Percentiles rank a stretch among this genome's conserved stretches.
Evolutionary conservation across 805 yeast genomes (phyloP).

Genomic region (Pichia membranifaciens): DNA sequence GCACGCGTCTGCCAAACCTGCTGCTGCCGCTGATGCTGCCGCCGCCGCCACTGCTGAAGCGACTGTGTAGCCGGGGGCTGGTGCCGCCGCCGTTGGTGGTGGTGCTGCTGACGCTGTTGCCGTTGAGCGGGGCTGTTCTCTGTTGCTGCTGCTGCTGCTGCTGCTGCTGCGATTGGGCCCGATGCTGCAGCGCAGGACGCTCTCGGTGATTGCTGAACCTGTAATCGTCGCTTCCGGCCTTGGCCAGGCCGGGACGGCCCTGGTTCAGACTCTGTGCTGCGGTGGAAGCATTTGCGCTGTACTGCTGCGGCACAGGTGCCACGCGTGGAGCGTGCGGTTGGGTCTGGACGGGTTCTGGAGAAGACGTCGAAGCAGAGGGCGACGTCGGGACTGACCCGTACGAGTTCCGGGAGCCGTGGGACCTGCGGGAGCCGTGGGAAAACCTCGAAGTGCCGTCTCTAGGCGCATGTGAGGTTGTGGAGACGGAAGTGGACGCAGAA

Average conservation of each 20-base stretch:
- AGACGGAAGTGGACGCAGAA: too few relatives aligned
- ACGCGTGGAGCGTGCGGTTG: too few relatives aligned
- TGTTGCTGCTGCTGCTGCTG: neutral
- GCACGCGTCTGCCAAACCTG: slow-evolving; percentile 1
- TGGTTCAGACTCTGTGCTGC: too few relatives aligned
- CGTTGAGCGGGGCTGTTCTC: neutral
- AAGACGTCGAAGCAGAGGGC: too few relatives aligned
- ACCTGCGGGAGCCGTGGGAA: neutral
- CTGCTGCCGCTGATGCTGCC: slow-evolving; percentile 1
- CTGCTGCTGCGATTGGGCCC: neutral
- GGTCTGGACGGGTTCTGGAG: neutral
- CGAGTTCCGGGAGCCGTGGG: neutral
- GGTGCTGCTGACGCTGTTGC: slow-evolving; percentile 1
- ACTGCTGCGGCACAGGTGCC: too few relatives aligned
- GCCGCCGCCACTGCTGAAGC: slow-evolving; percentile 1
- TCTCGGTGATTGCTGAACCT: neutral
- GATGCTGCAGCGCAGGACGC: neutral
- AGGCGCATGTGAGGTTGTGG: too few relatives aligned
- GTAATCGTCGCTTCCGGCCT: neutral
- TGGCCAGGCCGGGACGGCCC: neutral
- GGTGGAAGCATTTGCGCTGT: too few relatives aligned
- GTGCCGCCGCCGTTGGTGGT: neutral
- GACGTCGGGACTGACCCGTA: neutral
- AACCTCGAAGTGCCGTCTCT: neutral
- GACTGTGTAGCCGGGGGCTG: neutral